Evolutionary conservation across 2,329 filamentous ascomycete genomes (phyloP), one percentile per base, ranked within the genome.

Genomic region (Amesomyces nigricolor): DNA sequence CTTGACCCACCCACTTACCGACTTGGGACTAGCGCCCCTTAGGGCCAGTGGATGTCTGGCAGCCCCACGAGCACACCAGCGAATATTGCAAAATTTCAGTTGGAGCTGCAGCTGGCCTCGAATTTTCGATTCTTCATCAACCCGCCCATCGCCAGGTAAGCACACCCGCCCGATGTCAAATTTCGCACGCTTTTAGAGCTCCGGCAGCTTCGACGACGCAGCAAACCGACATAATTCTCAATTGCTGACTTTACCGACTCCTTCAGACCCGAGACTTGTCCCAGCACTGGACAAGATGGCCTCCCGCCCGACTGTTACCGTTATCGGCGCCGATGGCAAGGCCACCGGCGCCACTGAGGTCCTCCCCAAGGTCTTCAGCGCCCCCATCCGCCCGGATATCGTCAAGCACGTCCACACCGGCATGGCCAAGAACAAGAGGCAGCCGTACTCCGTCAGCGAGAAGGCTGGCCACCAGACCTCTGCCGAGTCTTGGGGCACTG

Each of bases 401-500:
- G 94, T 99, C 75, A 92, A 97, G 85, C 88, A 91, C 78, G 88
- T 97, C 72, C 94, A 99, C 87, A 95, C 90, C 72, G 94, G 94
- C 73, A 95, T 99, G 83, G 92, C 92, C 76, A 99, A 99, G 90
- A 99, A 99, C 87, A 96, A 95, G 87, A 88, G 94, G 77, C 94
- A 99, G 81, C 91, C 94, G 69, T 99, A 99, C 78, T 86, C 94
- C 72, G 94, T 99, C 83, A 96, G 91, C 87, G 92, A 97, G 88
- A 99, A 99, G 89, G 94, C 94, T 74, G 94, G 94, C 82, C 94
- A 99, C 82, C 94, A 99, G 83, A 99, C 94, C 75, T 96, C 90
- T 79, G 94, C 94, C 75, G 94, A 99, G 85, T 99, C 95, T 68
- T 99, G 94, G 94, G 63, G 62, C 50, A 65, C 63, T 61, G 63